Conservation (phyloP, 805 yeast species). For the Spathaspora gorwiae region DNA sequence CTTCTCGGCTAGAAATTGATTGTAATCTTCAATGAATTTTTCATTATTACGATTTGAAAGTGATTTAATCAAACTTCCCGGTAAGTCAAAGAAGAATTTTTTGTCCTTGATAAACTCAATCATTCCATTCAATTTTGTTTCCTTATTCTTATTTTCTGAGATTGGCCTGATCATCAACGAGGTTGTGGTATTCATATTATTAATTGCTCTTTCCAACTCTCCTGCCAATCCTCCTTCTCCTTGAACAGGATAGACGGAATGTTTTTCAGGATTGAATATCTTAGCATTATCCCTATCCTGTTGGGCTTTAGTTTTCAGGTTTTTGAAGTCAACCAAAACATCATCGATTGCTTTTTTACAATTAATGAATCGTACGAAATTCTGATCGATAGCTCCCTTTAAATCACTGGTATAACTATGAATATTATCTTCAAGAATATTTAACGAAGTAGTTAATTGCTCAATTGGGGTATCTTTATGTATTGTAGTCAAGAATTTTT, state of each 20-base stretch:
- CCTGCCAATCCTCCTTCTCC: constrained; percentile 16
- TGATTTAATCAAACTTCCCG: constrained; percentile 24
- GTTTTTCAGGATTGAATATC: constrained; percentile 33
- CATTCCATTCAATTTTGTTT: constrained; percentile 26
- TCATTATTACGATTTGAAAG: constrained; percentile 30
- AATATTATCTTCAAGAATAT: constrained; percentile 30
- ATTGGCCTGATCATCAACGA: constrained; percentile 39
- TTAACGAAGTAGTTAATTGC: constrained; percentile 24
- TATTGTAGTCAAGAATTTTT: constrained; percentile 31
- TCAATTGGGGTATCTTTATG: constrained; percentile 36
- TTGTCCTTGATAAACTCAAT: constrained; percentile 32
- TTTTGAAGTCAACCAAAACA: constrained; percentile 28
- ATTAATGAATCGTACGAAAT: constrained; percentile 31
- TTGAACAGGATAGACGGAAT: constrained; percentile 2
- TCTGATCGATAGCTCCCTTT: constrained; percentile 32
- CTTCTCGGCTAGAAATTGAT: constrained; percentile 24
- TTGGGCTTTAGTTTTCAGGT: constrained; percentile 31
- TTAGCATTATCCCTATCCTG: constrained; percentile 28
- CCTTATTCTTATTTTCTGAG: constrained; percentile 33
- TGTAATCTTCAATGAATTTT: constrained; percentile 31
- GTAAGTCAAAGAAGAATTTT: constrained; percentile 34
- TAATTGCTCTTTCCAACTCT: constrained; percentile 36
- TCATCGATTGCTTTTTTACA: constrained; percentile 38
- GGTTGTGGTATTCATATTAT: constrained; percentile 33
- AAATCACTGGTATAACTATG: constrained; percentile 32